Evolutionary conservation across 1,139 yeast genomes (phyloP).

Genomic region (Candida tropicalis): DNA sequence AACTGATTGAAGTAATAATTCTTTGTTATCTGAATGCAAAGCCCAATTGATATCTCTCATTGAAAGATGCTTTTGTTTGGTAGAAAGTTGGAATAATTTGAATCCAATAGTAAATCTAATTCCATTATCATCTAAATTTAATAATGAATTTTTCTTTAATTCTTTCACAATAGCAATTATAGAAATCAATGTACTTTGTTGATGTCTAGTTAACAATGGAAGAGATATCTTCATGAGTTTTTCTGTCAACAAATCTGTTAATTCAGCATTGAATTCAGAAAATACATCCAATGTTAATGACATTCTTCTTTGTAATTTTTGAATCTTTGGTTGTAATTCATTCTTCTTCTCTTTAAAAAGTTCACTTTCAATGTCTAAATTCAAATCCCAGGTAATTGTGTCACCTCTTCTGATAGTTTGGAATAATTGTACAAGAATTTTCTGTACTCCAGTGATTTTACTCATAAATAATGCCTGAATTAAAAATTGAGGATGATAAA

Average conservation of each 20-base stretch:
- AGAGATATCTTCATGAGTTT: slow-evolving; percentile 65
- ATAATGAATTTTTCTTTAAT: slow-evolving; percentile 42
- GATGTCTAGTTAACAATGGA: slow-evolving; percentile 87
- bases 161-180: slow-evolving; percentile 65
- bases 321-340: slow-evolving; percentile 20
- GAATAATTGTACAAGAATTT: slow-evolving; percentile 57
- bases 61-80: slow-evolving; percentile 50
- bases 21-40: slow-evolving; percentile 77
- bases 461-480: slow-evolving; percentile 76
- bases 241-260: slow-evolving; percentile 56
- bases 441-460: slow-evolving; percentile 57
- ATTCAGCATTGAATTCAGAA: slow-evolving; percentile 44
- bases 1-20: slow-evolving; percentile 59
- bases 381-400: slow-evolving; percentile 38
- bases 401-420: slow-evolving; percentile 47
- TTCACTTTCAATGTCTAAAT: slow-evolving; percentile 27
- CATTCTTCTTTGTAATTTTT: slow-evolving; percentile 26
- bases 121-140: slow-evolving; percentile 72
- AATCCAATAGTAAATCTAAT: slow-evolving; percentile 71
- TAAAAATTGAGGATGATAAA: slow-evolving; percentile 88
- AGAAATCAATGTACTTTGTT: slow-evolving; percentile 78
- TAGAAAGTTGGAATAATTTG: slow-evolving; percentile 56
- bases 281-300: slow-evolving; percentile 28
- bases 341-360: slow-evolving; percentile 16
- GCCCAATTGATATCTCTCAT: slow-evolving; percentile 92